A percentile compares a stretch with the other conserved stretches of the same genome.
phyloP scores from a whole-genome alignment of 192 early-diverging fungal genomes.

The Umbelopsis isabellina region DNA sequence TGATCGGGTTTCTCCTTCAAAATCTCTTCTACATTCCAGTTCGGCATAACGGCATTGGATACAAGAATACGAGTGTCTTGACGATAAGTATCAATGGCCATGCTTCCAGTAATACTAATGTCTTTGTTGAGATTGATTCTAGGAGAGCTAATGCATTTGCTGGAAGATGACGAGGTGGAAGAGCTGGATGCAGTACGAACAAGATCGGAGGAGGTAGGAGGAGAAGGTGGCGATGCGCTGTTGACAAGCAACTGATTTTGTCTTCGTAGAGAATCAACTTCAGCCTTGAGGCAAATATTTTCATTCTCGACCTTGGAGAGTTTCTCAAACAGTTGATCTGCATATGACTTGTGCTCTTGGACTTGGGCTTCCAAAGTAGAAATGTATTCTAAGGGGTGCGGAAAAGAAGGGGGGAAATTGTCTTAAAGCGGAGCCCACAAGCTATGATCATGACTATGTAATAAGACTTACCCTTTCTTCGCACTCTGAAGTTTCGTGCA shows the following conservation, averaged over 20 bases:
- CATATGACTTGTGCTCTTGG: constrained; percentile 34
- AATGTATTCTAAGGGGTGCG: constrained; percentile 34
- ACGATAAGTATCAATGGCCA: constrained; percentile 31
- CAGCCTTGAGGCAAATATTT: constrained; percentile 32
- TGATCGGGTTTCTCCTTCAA: constrained; percentile 5
- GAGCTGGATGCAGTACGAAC: not conserved
- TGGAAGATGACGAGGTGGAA: constrained; percentile 20
- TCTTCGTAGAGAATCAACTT: constrained; percentile 35
- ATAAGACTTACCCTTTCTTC: constrained; percentile 59
- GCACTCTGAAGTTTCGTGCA: constrained; percentile 75
- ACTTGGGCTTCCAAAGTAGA: constrained; percentile 43
- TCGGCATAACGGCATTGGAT: constrained; percentile 34
- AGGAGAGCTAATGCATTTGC: constrained; percentile 8
- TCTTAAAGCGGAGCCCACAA: not conserved
- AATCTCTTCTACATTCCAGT: constrained; percentile 28
- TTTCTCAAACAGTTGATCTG: constrained; percentile 29
- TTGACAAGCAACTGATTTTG: constrained; percentile 37
- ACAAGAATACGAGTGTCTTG: constrained; percentile 24
- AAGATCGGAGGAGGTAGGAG: constrained; percentile 17
- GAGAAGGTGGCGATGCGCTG: constrained; percentile 15
- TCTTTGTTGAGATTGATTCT: constrained; percentile 40
- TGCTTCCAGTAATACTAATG: constrained; percentile 35
- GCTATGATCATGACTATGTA: not conserved
- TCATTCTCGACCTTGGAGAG: constrained; percentile 38
- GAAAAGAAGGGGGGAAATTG: not conserved